Evolutionary conservation across 2,329 filamentous ascomycete species (phyloP).

Genomic region (Cordyceps militaris): DNA sequence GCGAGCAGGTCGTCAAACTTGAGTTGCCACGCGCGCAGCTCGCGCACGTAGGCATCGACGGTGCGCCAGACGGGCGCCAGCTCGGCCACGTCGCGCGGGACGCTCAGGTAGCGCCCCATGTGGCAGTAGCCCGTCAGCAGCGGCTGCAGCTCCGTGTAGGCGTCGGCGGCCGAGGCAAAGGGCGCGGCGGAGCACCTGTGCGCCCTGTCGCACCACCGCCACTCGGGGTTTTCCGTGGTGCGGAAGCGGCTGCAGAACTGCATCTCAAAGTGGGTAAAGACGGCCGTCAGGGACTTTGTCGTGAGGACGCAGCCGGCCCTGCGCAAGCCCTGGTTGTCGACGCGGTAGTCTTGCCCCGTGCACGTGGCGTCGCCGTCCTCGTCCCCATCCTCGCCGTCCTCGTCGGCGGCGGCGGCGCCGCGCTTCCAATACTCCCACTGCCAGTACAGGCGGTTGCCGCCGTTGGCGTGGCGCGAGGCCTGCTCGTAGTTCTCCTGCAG

Average conservation of each 20-base stretch:
- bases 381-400: background rate
- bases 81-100: background rate
- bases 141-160: constrained; percentile 12
- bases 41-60: background rate
- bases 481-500: constrained; percentile 7
- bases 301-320: constrained; percentile 1
- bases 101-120: background rate
- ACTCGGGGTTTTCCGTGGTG: background rate
- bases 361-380: background rate
- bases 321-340: background rate
- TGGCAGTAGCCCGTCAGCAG: background rate
- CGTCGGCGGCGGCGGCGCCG: background rate
- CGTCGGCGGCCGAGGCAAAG: constrained; percentile 4
- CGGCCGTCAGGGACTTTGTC: constrained; percentile 2
- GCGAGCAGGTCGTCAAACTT: background rate
- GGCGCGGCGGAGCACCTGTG: background rate
- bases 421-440: constrained; percentile 6
- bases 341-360: background rate
- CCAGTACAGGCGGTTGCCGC: constrained; percentile 6
- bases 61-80: background rate
- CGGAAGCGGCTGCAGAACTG: constrained; percentile 4
- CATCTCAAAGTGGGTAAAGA: constrained; percentile 8
- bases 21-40: background rate
- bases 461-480: constrained; percentile 5
- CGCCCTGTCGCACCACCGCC: background rate